Conservation (phyloP, 192 early-diverging fungal genomes). For the Oehlia diaphana region DNA sequence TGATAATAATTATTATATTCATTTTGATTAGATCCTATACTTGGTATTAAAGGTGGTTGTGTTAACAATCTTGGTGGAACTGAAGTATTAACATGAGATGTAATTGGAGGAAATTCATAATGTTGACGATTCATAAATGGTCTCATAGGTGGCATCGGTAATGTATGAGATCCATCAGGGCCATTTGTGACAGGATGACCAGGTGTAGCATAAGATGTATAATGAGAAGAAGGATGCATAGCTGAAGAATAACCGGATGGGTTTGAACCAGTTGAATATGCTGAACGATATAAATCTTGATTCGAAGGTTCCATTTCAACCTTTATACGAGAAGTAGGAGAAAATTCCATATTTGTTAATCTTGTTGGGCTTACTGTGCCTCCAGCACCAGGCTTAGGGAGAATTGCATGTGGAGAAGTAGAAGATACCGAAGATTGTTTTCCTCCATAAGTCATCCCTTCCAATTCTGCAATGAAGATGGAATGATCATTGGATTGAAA, state of each 20-base stretch:
- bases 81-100: conserved; percentile 5
- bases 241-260: not conserved
- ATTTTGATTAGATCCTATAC: conserved; percentile 4
- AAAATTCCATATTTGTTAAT: conserved; percentile 11
- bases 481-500: not conserved
- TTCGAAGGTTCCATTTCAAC: conserved; percentile 15
- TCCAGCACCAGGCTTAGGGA: not conserved
- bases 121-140: not conserved
- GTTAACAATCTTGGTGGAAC: conserved; percentile 1
- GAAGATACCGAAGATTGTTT: conserved; percentile 6
- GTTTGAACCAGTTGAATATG: not conserved
- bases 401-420: conserved; percentile 6
- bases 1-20: conserved; percentile 16
- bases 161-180: not conserved
- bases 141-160: conserved; percentile 10
- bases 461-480: not conserved
- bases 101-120: conserved; percentile 23
- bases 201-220: not conserved
- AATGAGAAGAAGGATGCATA: not conserved
- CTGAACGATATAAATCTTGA: not conserved
- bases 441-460: not conserved
- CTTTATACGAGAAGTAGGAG: conserved; percentile 5
- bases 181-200: not conserved
- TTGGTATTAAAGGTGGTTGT: conserved; percentile 4
- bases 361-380: conserved; percentile 16